Evolutionary conservation across 2,329 filamentous ascomycete genomes (phyloP).

Genomic region (Xylariaceae sp.): DNA sequence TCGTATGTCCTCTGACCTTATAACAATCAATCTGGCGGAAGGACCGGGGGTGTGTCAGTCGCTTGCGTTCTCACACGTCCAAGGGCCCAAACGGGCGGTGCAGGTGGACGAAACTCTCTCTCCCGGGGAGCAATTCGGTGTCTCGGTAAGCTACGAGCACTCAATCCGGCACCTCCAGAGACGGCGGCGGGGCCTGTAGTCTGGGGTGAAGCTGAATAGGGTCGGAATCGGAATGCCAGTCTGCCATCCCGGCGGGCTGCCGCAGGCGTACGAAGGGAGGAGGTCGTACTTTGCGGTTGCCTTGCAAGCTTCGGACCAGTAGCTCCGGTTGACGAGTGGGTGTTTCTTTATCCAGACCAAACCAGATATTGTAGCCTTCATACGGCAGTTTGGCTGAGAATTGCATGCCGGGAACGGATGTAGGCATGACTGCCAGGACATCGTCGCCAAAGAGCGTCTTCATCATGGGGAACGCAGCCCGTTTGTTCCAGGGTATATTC

Average conservation of each 20-base stretch:
- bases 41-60: too few relatives aligned
- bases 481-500: constrained; percentile 3
- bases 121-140: too few relatives aligned
- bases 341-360: background rate
- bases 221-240: too few relatives aligned
- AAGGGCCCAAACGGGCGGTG: too few relatives aligned
- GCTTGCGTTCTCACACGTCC: too few relatives aligned
- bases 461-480: constrained; percentile 35
- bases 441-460: constrained; percentile 39
- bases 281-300: constrained; percentile 2
- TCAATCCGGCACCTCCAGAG: too few relatives aligned
- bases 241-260: constrained; percentile 34
- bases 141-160: too few relatives aligned
- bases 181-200: too few relatives aligned
- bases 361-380: background rate
- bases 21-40: too few relatives aligned
- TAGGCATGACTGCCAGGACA: constrained; percentile 41
- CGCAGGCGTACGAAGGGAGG: constrained; percentile 37
- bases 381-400: constrained; percentile 35
- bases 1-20: too few relatives aligned
- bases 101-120: too few relatives aligned
- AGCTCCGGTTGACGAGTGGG: background rate
- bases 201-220: too few relatives aligned
- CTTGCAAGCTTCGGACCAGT: constrained; percentile 6
- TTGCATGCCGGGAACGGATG: constrained; percentile 34